Conservation (phyloP, 2,329 filamentous ascomycete genomes). For the Pseudogymnoascus sp. region DNA sequence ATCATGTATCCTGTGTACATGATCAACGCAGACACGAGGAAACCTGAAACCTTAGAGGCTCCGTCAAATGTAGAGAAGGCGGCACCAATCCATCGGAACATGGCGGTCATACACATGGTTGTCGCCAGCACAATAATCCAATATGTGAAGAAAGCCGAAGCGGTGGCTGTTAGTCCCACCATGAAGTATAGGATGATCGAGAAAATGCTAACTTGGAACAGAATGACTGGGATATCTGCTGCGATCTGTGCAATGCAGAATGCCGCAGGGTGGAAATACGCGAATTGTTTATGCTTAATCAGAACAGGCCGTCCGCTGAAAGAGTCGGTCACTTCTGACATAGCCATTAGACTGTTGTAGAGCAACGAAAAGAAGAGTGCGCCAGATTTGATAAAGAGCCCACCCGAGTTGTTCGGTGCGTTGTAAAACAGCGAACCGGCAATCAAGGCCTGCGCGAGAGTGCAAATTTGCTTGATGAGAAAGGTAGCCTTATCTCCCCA, state of each 20-base stretch:
- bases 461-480: slow-evolving; percentile 51
- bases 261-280: slow-evolving; percentile 47
- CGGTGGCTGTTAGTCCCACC: slow-evolving; percentile 44
- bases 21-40: slow-evolving; percentile 42
- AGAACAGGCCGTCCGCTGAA: slow-evolving; percentile 53
- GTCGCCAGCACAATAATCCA: slow-evolving; percentile 45
- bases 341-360: slow-evolving; percentile 51
- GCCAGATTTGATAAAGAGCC: slow-evolving; percentile 56
- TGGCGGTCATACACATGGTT: slow-evolving; percentile 49
- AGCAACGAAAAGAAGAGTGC: slow-evolving; percentile 56
- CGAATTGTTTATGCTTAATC: slow-evolving; percentile 49
- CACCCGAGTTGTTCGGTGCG: slow-evolving; percentile 45
- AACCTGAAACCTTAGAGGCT: slow-evolving; percentile 48
- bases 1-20: slow-evolving; percentile 60
- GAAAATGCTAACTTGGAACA: slow-evolving; percentile 51
- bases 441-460: slow-evolving; percentile 51
- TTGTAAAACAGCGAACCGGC: slow-evolving; percentile 61
- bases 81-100: slow-evolving; percentile 49
- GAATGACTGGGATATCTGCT: slow-evolving; percentile 45
- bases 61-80: slow-evolving; percentile 47
- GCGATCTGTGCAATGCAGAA: slow-evolving; percentile 50
- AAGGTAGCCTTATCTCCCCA: slow-evolving; percentile 57
- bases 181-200: slow-evolving; percentile 55
- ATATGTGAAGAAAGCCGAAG: slow-evolving; percentile 52
- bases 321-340: slow-evolving; percentile 57